Conservation (phyloP, 2,329 filamentous ascomycete species). For the Huntiella moniliformis region DNA sequence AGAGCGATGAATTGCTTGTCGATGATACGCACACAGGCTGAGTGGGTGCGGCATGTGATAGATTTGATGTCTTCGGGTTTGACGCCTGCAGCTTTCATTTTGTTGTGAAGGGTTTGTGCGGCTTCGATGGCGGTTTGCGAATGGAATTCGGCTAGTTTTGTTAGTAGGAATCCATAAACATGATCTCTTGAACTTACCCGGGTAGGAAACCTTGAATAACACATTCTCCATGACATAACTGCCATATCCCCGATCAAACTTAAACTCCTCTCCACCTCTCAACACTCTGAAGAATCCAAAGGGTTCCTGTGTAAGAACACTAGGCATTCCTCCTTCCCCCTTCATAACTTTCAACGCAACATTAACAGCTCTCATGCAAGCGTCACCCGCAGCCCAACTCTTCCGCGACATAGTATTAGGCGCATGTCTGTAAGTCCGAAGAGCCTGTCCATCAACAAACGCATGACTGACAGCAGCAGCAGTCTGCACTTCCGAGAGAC, state of each 20-base stretch:
- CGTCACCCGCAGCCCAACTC: slow-evolving; percentile 96
- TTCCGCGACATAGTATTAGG: slow-evolving; percentile 99
- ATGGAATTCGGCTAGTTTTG: slow-evolving; percentile 67
- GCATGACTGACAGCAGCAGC: slow-evolving; percentile 92
- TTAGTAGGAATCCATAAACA: background rate
- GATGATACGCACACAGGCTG: slow-evolving; percentile 96
- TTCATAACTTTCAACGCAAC: slow-evolving; percentile 76
- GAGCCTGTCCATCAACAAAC: slow-evolving; percentile 88
- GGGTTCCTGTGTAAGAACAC: slow-evolving; percentile 74
- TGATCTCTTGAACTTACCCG: slow-evolving; percentile 39
- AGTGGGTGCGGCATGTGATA: slow-evolving; percentile 88
- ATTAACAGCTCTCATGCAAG: slow-evolving; percentile 88
- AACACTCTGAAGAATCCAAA: slow-evolving; percentile 99
- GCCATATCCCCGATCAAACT: slow-evolving; percentile 90
- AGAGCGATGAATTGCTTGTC: slow-evolving; percentile 99
- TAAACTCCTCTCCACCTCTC: slow-evolving; percentile 88
- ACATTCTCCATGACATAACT: slow-evolving; percentile 99
- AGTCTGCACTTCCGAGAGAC: slow-evolving; percentile 74
- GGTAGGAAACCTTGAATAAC: slow-evolving; percentile 98
- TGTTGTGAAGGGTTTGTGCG: slow-evolving; percentile 69
- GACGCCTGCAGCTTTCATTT: slow-evolving; percentile 72
- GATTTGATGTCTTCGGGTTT: slow-evolving; percentile 83
- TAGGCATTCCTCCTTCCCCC: slow-evolving; percentile 80
- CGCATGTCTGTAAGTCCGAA: slow-evolving; percentile 91
- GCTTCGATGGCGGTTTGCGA: slow-evolving; percentile 96